Percentiles rank a stretch among this genome's conserved stretches.
phyloP scores from a whole-genome alignment of 106 monocot genomes.

The Dioscorea dumetorum region DNA sequence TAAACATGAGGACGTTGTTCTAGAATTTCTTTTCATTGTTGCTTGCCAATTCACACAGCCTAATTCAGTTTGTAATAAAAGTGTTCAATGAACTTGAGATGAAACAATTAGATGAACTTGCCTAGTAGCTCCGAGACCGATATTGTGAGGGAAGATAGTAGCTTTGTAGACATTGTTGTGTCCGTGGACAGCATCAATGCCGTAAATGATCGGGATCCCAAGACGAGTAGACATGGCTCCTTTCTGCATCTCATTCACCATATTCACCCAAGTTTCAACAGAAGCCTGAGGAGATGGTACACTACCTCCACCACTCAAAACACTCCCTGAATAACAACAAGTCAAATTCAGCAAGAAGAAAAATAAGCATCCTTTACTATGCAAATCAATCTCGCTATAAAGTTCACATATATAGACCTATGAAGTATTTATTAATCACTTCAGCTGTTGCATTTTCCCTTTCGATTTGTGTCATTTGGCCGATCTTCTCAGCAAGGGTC shows the following conservation, averaged over 20 bases:
- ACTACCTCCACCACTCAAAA: constrained; percentile 61
- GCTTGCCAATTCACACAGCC: not conserved
- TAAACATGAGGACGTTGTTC: no score
- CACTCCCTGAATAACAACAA: constrained; percentile 31
- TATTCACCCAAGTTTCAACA: constrained; percentile 37
- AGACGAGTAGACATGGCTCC: constrained; percentile 46
- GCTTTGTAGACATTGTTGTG: constrained; percentile 51
- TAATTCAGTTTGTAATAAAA: not conserved
- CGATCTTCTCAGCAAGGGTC: constrained; percentile 18
- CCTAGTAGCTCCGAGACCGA: constrained; percentile 82
- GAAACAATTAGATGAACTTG: constrained; percentile 7
- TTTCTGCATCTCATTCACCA: constrained; percentile 52
- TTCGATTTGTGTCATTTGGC: constrained; percentile 18
- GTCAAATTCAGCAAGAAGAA: not conserved
- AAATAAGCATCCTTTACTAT: no score
- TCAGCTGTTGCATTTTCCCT: constrained; percentile 4
- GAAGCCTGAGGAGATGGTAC: constrained; percentile 37
- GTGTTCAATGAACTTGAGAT: no score
- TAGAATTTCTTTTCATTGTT: not conserved
- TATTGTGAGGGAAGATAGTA: constrained; percentile 78
- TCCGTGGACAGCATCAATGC: constrained; percentile 60
- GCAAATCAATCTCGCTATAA: no score
- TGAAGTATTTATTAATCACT: constrained; percentile 14
- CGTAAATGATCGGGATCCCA: constrained; percentile 73
- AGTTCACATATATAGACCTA: not conserved